phyloP scores from a whole-genome alignment of 164 flowering plant genomes.

The Brasenia schreberi region DNA sequence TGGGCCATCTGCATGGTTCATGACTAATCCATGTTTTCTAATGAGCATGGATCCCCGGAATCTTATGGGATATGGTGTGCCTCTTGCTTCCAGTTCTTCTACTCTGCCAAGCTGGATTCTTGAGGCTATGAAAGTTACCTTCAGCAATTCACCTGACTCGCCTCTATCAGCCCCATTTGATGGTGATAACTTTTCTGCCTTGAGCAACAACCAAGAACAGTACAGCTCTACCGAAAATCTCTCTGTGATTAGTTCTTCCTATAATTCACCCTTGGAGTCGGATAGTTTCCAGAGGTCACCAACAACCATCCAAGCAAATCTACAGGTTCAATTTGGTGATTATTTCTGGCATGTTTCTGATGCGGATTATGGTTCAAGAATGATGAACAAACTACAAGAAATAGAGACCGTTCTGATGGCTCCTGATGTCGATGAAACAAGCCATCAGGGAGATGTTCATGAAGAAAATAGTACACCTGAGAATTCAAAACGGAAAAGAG shows the following conservation, averaged over 20 bases:
- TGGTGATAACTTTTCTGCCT: conserved; percentile 24
- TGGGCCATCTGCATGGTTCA: neutral
- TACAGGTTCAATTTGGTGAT: conserved; percentile 10
- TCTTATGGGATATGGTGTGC: conserved; percentile 24
- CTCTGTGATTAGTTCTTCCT: conserved; percentile 36
- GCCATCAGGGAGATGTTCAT: conserved; percentile 15
- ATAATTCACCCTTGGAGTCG: conserved; percentile 36
- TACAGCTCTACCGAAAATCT: conserved; percentile 42
- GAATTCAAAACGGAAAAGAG: conserved; percentile 19
- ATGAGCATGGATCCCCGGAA: conserved; percentile 40
- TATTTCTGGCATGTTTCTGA: conserved; percentile 8
- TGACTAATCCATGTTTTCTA: conserved; percentile 8
- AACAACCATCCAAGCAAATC: conserved; percentile 8
- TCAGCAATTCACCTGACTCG: conserved; percentile 45
- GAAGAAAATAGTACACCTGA: conserved; percentile 19
- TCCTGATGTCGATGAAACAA: conserved; percentile 36
- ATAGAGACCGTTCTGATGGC: conserved; percentile 65
- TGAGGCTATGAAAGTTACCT: conserved; percentile 29
- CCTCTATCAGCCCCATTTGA: conserved; percentile 49
- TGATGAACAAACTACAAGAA: conserved; percentile 33
- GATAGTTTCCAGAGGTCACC: conserved; percentile 18
- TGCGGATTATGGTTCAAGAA: conserved; percentile 21
- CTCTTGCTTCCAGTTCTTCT: conserved; percentile 22
- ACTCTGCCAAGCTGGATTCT: conserved; percentile 22
- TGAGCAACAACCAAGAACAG: conserved; percentile 51